A percentile compares a stretch with the other conserved stretches of the same genome.
Evolutionary conservation across 805 yeast genomes (phyloP).

Genomic region (Lachancea fermentati): DNA sequence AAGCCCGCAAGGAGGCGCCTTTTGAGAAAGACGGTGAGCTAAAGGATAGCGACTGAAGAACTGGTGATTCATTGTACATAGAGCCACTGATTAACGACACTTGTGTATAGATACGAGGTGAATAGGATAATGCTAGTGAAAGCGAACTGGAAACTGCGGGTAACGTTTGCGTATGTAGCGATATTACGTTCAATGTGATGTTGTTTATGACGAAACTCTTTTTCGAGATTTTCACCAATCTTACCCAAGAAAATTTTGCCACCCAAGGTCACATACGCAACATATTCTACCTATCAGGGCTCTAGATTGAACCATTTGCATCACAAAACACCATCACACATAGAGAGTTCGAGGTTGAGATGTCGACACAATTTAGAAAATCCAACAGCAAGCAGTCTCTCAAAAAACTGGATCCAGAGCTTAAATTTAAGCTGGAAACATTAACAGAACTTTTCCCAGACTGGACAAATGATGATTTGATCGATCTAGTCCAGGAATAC

Average conservation of each 20-base stretch:
- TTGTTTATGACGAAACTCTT: background rate
- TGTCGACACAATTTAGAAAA: conserved; percentile 21
- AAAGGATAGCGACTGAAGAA: conserved; percentile 6
- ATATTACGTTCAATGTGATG: background rate
- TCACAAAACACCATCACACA: conserved; percentile 1
- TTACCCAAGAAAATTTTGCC: conserved; percentile 3
- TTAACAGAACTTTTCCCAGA: conserved; percentile 88
- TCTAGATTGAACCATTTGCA: background rate
- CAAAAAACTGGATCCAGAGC: conserved; percentile 30
- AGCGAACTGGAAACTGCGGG: no score
- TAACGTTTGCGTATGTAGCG: background rate
- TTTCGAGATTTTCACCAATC: background rate
- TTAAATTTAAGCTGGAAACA: conserved; percentile 42
- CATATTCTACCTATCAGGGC: background rate
- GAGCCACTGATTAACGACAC: no score
- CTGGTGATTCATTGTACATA: no score
- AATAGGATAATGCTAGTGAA: background rate
- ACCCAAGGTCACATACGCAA: conserved; percentile 1
- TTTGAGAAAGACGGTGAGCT: conserved; percentile 63
- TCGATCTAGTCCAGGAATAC: conserved; percentile 68
- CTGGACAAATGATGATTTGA: conserved; percentile 85
- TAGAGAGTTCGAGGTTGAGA: conserved; percentile 2
- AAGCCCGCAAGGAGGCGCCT: conserved; percentile 86
- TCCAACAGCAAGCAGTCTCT: conserved; percentile 15
- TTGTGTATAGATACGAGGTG: background rate